Conservation (phyloP, 805 yeast genomes). For the Wickerhamiella azymoides region DNA sequence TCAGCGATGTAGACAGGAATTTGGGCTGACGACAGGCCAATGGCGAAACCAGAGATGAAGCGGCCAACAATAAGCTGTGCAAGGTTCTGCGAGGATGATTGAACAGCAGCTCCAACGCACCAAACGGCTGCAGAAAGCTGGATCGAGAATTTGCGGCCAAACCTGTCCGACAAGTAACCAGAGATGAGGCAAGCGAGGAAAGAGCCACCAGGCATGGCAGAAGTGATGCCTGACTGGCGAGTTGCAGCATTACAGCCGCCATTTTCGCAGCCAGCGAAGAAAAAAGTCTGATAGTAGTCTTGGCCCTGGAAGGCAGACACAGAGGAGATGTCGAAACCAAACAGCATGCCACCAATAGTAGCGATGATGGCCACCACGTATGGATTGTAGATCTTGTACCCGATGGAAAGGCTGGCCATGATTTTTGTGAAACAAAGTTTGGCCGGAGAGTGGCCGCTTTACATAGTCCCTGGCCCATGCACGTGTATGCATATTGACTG, state of each 20-base stretch:
- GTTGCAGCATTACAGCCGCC: conserved; percentile 25
- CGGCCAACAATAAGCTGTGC: conserved; percentile 41
- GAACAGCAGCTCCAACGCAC: conserved; percentile 48
- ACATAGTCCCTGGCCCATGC: background rate
- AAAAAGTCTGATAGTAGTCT: conserved; percentile 35
- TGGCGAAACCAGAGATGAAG: conserved; percentile 47
- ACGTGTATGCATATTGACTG: background rate
- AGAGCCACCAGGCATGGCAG: conserved; percentile 68
- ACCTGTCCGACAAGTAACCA: conserved; percentile 34
- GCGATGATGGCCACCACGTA: conserved; percentile 43
- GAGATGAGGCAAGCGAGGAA: conserved; percentile 50
- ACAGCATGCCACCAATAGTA: conserved; percentile 55
- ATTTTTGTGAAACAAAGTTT: background rate
- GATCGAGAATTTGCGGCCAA: conserved; percentile 46
- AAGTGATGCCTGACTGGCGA: conserved; percentile 62
- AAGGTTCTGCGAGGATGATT: conserved; percentile 32
- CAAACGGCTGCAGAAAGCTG: conserved; percentile 41
- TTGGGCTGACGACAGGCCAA: conserved; percentile 52
- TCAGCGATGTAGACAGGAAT: conserved; percentile 58
- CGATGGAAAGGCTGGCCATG: conserved; percentile 7
- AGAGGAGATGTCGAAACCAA: conserved; percentile 72
- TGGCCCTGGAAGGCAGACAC: conserved; percentile 53
- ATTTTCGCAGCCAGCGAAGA: conserved; percentile 33
- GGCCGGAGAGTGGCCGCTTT: background rate
- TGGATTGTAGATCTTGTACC: conserved; percentile 32